Conservation (phyloP, 179 eudicot genomes). For the Amaranthus tricolor region DNA sequence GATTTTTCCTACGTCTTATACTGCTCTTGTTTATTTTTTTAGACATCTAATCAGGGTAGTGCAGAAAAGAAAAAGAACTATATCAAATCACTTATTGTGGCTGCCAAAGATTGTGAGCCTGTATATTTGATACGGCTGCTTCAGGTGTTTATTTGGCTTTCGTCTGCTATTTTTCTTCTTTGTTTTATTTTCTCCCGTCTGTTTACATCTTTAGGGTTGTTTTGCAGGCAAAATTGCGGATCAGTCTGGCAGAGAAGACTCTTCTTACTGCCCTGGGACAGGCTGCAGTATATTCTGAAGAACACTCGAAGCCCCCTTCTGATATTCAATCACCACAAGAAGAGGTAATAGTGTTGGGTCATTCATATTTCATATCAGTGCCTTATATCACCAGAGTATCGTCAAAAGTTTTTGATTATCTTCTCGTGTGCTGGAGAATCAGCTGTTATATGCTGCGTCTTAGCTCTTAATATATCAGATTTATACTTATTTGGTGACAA, state of each 20-base stretch:
- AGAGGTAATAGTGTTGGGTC: conserved; percentile 46
- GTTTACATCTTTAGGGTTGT: conserved; percentile 18
- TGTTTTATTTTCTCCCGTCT: neutral
- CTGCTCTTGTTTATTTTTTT: conserved; percentile 17
- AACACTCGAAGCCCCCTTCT: conserved; percentile 60
- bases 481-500: neutral
- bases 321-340: conserved; percentile 64
- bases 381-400: neutral
- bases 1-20: neutral
- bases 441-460: neutral
- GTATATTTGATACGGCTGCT: conserved; percentile 85
- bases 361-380: neutral
- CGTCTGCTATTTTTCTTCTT: neutral
- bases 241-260: conserved; percentile 94
- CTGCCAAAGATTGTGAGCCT: conserved; percentile 96
- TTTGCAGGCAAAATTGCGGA: conserved; percentile 53
- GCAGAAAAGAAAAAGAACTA: conserved; percentile 85
- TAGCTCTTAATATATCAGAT: neutral
- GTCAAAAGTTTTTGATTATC: neutral
- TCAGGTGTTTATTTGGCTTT: conserved; percentile 47
- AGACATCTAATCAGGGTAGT: conserved; percentile 92
- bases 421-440: neutral
- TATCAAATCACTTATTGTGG: conserved; percentile 81
- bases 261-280: conserved; percentile 86
- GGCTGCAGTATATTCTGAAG: conserved; percentile 70